Evolutionary conservation across 768 basidiomycete genomes (phyloP), one percentile per base, ranked within the genome.

Genomic region (Hydnum rufescens): DNA sequence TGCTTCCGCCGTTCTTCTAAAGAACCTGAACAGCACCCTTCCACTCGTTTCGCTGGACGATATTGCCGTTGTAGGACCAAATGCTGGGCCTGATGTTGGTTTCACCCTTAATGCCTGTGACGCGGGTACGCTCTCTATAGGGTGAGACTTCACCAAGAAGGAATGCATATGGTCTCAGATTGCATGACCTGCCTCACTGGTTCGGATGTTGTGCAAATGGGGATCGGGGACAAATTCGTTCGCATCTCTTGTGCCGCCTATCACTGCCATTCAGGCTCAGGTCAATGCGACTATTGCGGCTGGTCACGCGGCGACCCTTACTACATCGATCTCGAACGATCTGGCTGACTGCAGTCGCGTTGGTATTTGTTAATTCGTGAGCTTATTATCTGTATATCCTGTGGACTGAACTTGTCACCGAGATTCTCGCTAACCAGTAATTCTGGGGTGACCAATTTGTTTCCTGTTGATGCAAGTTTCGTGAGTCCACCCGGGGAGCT

Each of bases 1-100:
- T 2, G 74, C 78, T 0, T 75, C 75, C 5, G 76, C 74, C 0
- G 73, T 80, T 16, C 65, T 81, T 32, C 65, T 82, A 42, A 82
- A 80, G 63, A 81, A 81, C 59, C 61, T 57, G 3, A 65, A 68
- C 36, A 62, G 63, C 46, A 63, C 65, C 18, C 61, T 77, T 48
- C 69, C 79, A 54, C 57, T 77, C 52, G 22, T 48, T 43, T 22
- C 49, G 55, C n/a, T n/a, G n/a, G n/a, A n/a, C n/a, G 64, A 68
- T 3, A 71, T 81, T 34, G 75, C 67, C 0, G 63, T 82, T 19
- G 68, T 80, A 48, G 80, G 80, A 3, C 5, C 13, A 13, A 23
- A 47, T 25, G 23, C 23, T 13, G 23, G 8, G 13, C 53, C 53
- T 8, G 29, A 53, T 43, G 42, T 28, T 22, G 51, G 56, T 4